Base-by-base conservation (phyloP, 345 rosid genomes). In the Syzygium aqueum region DNA sequence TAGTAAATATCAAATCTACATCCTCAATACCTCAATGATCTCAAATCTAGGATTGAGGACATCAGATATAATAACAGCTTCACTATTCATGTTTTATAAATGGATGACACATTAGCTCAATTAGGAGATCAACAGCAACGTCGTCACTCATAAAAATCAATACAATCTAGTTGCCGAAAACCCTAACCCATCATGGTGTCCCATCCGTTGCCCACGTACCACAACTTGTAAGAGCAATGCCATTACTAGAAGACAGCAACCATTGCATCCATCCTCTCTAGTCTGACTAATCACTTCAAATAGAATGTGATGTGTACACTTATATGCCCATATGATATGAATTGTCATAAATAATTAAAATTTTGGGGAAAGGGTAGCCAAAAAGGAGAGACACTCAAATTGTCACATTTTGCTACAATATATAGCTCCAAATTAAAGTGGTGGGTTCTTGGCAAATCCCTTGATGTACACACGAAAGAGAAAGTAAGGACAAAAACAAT, bases 271-370 rank as follows among this genome's bases (percentile, higher is more conserved):
- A 56, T 82, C 77, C 46, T 78, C 50, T 77, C 59, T 56, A 84
- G 88, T 84, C 87, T 61, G 88, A 86, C 90, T 51, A 87, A 30
- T 86, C 90, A 77, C 84, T 53, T 51, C 67, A 52, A 84, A 88
- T 49, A 2, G 53, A 43, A 78, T 59, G 50, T 19, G 49, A 73
- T 33, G 49, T 33, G 82, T 73, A 73, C 80, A 19, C 49, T 19
- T 19, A 19, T 11, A 73, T 73, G 27, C 25, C 80, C 7, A 1
- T 19, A 73, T 9, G 27, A 73, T 9, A 19, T 33, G 80, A 73
- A 33, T 73, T 37, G 37, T 73, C 49, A 73, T 11, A 73, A 19
- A 37, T 9, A 37, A 37, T 73, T 73, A 73, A 19, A 73, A 37
- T 73, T 73, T 73, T 37, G 49, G 49, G 82, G 82, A 73, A 37